phyloP scores from a whole-genome alignment of 176 grass and related monocot genomes.

The Oryza brachyantha region DNA sequence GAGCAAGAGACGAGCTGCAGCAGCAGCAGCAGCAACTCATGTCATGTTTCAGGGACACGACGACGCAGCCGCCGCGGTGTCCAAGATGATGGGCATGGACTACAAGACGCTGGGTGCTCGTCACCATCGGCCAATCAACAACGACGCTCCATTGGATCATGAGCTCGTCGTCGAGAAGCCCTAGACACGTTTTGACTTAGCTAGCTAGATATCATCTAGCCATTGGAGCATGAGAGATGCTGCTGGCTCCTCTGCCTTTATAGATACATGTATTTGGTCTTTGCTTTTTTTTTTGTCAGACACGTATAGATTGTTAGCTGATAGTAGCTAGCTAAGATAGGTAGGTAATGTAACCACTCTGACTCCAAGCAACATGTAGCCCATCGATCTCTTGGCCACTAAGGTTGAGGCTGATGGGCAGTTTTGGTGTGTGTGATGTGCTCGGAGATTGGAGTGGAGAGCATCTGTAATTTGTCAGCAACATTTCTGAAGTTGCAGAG shows the following conservation, averaged over 20 bases:
- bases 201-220: neutral
- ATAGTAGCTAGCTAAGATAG: neutral
- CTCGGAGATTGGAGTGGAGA: conserved; percentile 10
- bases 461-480: neutral
- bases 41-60: neutral
- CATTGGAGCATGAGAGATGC: conserved; percentile 9
- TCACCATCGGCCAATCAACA: conserved; percentile 58
- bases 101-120: conserved; percentile 14
- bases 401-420: conserved; percentile 18
- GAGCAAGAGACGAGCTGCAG: neutral
- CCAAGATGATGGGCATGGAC: conserved; percentile 45
- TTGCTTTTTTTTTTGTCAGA: neutral
- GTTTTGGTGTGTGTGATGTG: conserved; percentile 42
- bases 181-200: conserved; percentile 2
- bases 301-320: conserved; percentile 3
- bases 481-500: conserved; percentile 32
- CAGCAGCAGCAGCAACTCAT: neutral
- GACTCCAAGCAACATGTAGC: conserved; percentile 22
- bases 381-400: neutral
- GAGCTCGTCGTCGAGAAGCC: conserved; percentile 30
- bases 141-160: conserved; percentile 29
- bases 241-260: neutral
- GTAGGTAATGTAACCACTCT: neutral
- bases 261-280: conserved; percentile 18
- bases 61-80: neutral